These are phyloP conservation scores for Paramecium tetraurelia DNA, from an alignment of 73 alveolate species.

Conservation along the genomic window DNA sequence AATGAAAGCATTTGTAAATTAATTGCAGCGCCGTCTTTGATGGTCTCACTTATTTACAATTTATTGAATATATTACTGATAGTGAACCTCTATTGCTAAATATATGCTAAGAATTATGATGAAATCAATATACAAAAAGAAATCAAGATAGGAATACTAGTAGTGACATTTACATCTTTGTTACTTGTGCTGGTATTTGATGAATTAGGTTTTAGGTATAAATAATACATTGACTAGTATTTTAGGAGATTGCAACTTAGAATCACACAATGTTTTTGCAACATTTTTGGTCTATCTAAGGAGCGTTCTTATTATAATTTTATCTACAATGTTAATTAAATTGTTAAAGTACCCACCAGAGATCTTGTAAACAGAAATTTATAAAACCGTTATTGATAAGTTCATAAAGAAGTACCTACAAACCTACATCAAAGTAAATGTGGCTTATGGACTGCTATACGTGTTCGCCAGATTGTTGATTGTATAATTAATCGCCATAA, in stretches of 20 bases:
- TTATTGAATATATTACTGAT: not conserved
- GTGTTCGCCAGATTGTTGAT: not conserved
- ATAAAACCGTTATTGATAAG: not conserved
- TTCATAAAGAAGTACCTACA: not conserved
- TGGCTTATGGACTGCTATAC: not conserved
- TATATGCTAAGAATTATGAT: not conserved
- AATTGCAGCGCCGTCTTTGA: not conserved
- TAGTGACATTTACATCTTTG: not conserved
- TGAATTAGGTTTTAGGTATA: not conserved
- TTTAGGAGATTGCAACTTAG: not conserved
- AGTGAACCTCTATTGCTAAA: not conserved
- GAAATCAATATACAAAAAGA: not conserved
- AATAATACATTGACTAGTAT: not conserved
- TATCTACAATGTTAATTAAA: not conserved
- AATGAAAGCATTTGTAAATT: not conserved
- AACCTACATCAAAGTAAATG: not conserved
- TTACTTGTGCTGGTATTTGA: not conserved
- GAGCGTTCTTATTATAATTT: not conserved
- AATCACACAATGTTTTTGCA: not conserved
- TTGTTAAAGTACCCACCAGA: not conserved
- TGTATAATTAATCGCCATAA: not conserved
- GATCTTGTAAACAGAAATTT: not conserved
- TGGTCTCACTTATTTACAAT: not conserved
- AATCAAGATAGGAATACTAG: not conserved
- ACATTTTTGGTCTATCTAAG: not conserved